phyloP scores from a whole-genome alignment of 768 basidiomycete genomes.

The Asterophora lycoperdoides region DNA sequence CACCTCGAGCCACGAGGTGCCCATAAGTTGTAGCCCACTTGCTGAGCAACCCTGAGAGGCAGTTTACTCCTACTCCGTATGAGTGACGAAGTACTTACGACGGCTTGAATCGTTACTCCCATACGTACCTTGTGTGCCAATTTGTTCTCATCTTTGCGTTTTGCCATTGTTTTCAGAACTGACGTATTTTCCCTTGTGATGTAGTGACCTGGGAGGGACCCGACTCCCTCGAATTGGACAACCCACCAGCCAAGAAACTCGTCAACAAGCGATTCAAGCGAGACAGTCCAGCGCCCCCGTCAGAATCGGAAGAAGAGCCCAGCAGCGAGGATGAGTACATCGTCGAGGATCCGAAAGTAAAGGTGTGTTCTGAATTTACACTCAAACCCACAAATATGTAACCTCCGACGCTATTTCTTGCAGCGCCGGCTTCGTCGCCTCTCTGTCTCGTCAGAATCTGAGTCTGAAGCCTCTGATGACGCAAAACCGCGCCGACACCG shows the following conservation, averaged over 20 bases:
- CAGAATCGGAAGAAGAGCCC: conserved; percentile 46
- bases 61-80: conserved; percentile 15
- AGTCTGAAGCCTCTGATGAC: conserved; percentile 32
- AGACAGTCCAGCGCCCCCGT: conserved; percentile 21
- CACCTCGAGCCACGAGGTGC: conserved; percentile 17
- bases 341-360: conserved; percentile 36
- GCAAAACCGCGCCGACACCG: conserved; percentile 25
- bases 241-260: conserved; percentile 27
- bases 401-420: conserved; percentile 1
- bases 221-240: conserved; percentile 49
- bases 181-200: conserved; percentile 20
- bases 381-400: conserved; percentile 8
- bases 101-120: conserved; percentile 6
- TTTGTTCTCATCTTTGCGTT: conserved; percentile 10
- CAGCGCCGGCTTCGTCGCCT: conserved; percentile 43
- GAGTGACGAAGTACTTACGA: conserved; percentile 16
- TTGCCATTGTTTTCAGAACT: conserved; percentile 12
- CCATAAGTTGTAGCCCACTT: conserved; percentile 18
- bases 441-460: conserved; percentile 40
- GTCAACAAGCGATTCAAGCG: conserved; percentile 22
- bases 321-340: conserved; percentile 74
- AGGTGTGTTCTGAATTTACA: conserved; percentile 35
- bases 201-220: conserved; percentile 73
- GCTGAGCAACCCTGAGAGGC: conserved; percentile 23
- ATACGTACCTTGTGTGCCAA: background rate